These are phyloP conservation scores for Boletellus ananas DNA, from an alignment of 768 basidiomycete genomes.

Conservation along the genomic window DNA sequence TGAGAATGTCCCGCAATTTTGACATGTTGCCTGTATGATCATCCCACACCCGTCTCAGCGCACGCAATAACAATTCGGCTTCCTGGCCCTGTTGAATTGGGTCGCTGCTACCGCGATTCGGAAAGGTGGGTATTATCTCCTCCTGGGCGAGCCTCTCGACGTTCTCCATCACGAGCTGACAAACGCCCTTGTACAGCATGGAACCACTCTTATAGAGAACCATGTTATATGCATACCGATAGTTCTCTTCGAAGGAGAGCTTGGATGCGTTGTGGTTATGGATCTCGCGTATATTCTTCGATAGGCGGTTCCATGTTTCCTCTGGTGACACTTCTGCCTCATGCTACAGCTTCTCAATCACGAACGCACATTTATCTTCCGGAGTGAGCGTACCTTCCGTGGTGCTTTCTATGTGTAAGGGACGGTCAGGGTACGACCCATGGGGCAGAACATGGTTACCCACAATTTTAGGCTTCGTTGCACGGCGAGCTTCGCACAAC, in stretches of 20 bases:
- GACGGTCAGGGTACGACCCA: constrained; percentile 18
- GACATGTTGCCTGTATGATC: constrained; percentile 88
- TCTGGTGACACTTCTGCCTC: constrained; percentile 73
- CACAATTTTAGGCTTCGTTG: constrained; percentile 41
- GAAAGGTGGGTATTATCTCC: constrained; percentile 80
- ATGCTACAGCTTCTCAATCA: constrained; percentile 43
- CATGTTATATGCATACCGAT: constrained; percentile 92
- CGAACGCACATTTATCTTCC: not conserved
- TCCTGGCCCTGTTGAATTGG: constrained; percentile 75
- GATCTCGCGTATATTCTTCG: constrained; percentile 88
- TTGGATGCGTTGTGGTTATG: constrained; percentile 89
- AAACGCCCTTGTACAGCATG: constrained; percentile 83
- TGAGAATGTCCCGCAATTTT: constrained; percentile 84
- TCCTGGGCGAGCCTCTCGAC: constrained; percentile 74
- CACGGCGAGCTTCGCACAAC: constrained; percentile 23
- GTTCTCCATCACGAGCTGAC: constrained; percentile 73
- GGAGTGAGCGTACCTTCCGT: constrained; percentile 38
- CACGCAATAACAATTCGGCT: constrained; percentile 81
- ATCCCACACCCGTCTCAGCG: constrained; percentile 84
- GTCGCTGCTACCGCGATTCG: constrained; percentile 63
- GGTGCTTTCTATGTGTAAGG: constrained; percentile 39
- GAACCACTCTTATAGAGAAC: constrained; percentile 84
- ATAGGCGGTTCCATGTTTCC: constrained; percentile 78
- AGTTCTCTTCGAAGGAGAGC: constrained; percentile 90
- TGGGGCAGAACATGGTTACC: constrained; percentile 27